Base-by-base conservation (phyloP, 139 green algal species). In the Chlorella sp. region DNA sequence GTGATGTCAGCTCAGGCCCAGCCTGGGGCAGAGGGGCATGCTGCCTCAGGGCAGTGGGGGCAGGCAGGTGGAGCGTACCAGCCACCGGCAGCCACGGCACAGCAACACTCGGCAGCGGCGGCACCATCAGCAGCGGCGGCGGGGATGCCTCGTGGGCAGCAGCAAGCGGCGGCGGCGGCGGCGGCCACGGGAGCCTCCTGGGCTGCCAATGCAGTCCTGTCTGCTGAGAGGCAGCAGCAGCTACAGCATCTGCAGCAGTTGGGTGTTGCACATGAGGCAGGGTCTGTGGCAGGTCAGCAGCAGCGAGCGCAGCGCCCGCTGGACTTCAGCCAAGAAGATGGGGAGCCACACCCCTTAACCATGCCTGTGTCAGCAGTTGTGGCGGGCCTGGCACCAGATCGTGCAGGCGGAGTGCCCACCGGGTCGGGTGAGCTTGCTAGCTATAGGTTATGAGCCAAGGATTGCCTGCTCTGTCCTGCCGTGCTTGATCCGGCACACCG, bases 301-400 rank as follows among this genome's bases (percentile, higher is more conserved):
- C 48, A 40, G 24, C 76, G 19, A 53, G 42, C 76, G 48, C 30
- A 73, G 64, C 80, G 88, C 77, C 2, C 2, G 48, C 40, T 66
- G 85, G n/a, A 22, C 12, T 26, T 1, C 0, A 16, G n/a, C 5
- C 32, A 82, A 48, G 61, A 15, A 1, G 75, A 79, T 1, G 53
- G 73, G 53, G n/a, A 60, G 66, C 66, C 40, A 30, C 81, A 84
- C 34, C 69, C 86, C 22, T 15, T 88, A n/a, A 61, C 64, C 37
- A 30, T 91, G 28, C 86, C 71, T 2, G 80, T 93, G 28, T 91
- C 87, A 14, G 90, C 90, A 1, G 81, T 87, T 60, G 81, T 48
- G 36, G 90, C 90, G 12, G 90, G 90, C 18, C 66, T 88, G 69
- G 69, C 79, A 34, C 90, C 87, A 4, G 83, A 93, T 39, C 79